These are phyloP conservation scores for Cordyceps cateniannulata DNA, from an alignment of 2,329 filamentous ascomycete genomes.

Conservation along the genomic window DNA sequence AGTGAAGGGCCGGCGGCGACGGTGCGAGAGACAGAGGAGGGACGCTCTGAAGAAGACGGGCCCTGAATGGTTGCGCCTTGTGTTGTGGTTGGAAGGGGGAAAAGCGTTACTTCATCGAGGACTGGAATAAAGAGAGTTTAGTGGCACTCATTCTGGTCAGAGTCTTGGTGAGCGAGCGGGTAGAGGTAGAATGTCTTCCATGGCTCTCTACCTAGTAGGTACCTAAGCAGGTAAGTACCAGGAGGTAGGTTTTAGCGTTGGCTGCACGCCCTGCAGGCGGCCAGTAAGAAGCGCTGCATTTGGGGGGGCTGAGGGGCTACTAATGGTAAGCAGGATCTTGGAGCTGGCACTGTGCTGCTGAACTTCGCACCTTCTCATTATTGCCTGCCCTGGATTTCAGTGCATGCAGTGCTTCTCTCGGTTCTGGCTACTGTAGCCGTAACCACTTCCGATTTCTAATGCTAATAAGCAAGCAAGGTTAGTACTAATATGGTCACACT, in stretches of 20 bases:
- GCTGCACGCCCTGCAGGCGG: neutral
- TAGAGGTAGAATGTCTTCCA: neutral
- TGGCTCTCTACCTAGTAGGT: neutral
- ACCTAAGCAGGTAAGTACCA: neutral
- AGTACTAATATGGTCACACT: too few relatives aligned
- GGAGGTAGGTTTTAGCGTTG: neutral
- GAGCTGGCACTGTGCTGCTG: too few relatives aligned
- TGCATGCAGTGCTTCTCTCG: too few relatives aligned
- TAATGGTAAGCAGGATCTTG: too few relatives aligned
- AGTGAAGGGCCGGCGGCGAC: slow-evolving; percentile 16
- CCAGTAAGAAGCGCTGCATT: neutral
- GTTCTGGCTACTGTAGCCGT: too few relatives aligned
- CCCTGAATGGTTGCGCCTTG: slow-evolving; percentile 29
- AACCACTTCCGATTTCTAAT: too few relatives aligned
- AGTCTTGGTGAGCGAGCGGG: neutral
- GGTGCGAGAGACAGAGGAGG: slow-evolving; percentile 33
- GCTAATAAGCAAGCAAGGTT: too few relatives aligned
- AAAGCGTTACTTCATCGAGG: neutral
- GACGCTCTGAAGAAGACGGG: slow-evolving; percentile 23
- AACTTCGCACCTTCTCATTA: too few relatives aligned
- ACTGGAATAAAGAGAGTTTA: neutral
- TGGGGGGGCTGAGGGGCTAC: neutral
- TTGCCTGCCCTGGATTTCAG: neutral
- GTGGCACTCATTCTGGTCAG: neutral
- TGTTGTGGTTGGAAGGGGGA: neutral